Evolutionary conservation across 2,329 filamentous ascomycete species (phyloP), one percentile per base, ranked within the genome.

Genomic region (Ophiostoma quercus): DNA sequence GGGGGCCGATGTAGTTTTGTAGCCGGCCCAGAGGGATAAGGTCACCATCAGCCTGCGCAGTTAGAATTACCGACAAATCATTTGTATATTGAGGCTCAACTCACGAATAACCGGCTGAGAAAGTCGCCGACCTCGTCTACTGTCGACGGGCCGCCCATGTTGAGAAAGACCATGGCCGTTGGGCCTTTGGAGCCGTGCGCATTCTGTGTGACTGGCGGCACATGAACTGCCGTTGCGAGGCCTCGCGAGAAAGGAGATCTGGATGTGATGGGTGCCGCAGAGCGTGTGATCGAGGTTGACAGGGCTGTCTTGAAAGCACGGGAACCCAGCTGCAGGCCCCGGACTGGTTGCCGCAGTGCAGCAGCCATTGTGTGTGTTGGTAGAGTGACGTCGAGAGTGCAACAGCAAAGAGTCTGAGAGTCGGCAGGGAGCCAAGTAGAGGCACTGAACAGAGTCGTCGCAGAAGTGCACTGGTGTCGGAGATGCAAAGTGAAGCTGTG

Each of bases 131-230:
- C 95, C 82, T 99, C 93, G 74, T 89, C 87, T 4, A 90, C 91
- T 3, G 91, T 97, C 1, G 92, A 91, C 2, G 95, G 95, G 0
- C 95, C 95, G 71, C 95, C 95, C 95, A 99, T 99, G 81, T 99
- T 99, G 82, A 99, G 87, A 77, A 99, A 97, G 16, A 99, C 95
- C 88, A 99, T 98, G 62, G 95, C 95, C 4, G 95, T 99, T 8
- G 94, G 93, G 0, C 94, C 94, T 77, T 92, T 74, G 60, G 84
- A 85, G 14, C 85, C 87, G 0, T 86, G 86, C 7, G 86, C 84
- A 84, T 92, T 85, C 78, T 96, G 92, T 0, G 91, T 94, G 29
- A 95, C 92, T 8, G 92, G 91, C 12, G 91, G 90, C 4, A 87
- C 88, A 22, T 68, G 69, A 7, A 63, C 68, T 12, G 84, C 82